Evolutionary conservation across 306 rosid genomes (phyloP).

Genomic region (Mimosa bimucronata): DNA sequence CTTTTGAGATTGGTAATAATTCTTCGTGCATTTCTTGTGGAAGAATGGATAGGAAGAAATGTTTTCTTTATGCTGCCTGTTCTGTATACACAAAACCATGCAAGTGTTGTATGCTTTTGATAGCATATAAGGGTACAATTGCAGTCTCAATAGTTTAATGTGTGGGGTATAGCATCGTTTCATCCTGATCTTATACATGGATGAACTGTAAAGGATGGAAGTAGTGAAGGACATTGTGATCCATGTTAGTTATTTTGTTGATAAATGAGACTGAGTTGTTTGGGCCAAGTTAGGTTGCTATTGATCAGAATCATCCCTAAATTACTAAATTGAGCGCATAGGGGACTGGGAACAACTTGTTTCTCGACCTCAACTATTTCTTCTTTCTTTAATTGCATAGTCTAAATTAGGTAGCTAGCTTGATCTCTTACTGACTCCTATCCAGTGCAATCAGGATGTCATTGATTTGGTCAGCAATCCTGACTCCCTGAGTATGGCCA

Average conservation of each 20-base stretch:
- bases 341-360: not conserved
- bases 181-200: constrained; percentile 30
- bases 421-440: not conserved
- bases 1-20: not conserved
- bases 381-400: constrained; percentile 8
- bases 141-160: constrained; percentile 3
- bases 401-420: constrained; percentile 22
- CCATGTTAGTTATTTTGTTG: constrained; percentile 7
- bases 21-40: not conserved
- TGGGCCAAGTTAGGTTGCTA: constrained; percentile 20
- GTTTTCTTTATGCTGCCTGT: constrained; percentile 23
- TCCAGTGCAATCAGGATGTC: constrained; percentile 16
- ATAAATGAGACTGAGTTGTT: not conserved
- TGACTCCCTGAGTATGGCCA: constrained; percentile 4
- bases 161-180: constrained; percentile 14
- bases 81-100: not conserved
- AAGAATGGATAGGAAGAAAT: not conserved
- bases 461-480: constrained; percentile 19
- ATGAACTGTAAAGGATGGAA: constrained; percentile 6
- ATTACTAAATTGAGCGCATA: not conserved
- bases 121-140: not conserved
- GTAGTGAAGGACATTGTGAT: not conserved
- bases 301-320: not conserved
- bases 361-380: not conserved
- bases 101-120: not conserved